These are phyloP conservation scores for Linum lewisii DNA, from an alignment of 345 rosid genomes.

Conservation along the genomic window DNA sequence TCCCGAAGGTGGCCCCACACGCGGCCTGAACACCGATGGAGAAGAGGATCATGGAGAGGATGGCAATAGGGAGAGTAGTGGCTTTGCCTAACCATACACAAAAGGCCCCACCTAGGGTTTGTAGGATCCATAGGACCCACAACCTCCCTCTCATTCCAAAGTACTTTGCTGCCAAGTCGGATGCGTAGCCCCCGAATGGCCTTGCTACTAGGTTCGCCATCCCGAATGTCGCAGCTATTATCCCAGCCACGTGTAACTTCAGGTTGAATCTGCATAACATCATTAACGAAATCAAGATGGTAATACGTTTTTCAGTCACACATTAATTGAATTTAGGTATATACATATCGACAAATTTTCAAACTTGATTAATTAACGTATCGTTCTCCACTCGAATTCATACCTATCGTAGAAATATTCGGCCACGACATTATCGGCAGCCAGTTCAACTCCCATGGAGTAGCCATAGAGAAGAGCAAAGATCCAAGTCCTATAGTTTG, in stretches of 20 bases:
- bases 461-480: constrained; percentile 78
- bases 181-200: constrained; percentile 65
- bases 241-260: constrained; percentile 64
- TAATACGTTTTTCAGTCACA: too few species aligned
- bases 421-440: constrained; percentile 71
- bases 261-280: constrained; percentile 41
- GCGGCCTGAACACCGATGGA: constrained; percentile 76
- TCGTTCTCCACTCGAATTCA: background rate
- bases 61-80: constrained; percentile 53
- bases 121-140: constrained; percentile 68
- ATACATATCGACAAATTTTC: background rate
- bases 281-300: too few species aligned
- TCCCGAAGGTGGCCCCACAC: constrained; percentile 73
- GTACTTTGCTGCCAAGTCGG: constrained; percentile 42
- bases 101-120: constrained; percentile 61
- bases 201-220: constrained; percentile 78
- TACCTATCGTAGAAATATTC: constrained; percentile 78
- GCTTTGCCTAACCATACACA: constrained; percentile 72
- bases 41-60: constrained; percentile 67
- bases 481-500: constrained; percentile 86
- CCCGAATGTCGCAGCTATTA: constrained; percentile 71
- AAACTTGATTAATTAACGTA: background rate
- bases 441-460: constrained; percentile 80
- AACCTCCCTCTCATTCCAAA: constrained; percentile 82
- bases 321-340: too few species aligned